Conservation (phyloP, 768 basidiomycete genomes). For the Boletus sp. region DNA sequence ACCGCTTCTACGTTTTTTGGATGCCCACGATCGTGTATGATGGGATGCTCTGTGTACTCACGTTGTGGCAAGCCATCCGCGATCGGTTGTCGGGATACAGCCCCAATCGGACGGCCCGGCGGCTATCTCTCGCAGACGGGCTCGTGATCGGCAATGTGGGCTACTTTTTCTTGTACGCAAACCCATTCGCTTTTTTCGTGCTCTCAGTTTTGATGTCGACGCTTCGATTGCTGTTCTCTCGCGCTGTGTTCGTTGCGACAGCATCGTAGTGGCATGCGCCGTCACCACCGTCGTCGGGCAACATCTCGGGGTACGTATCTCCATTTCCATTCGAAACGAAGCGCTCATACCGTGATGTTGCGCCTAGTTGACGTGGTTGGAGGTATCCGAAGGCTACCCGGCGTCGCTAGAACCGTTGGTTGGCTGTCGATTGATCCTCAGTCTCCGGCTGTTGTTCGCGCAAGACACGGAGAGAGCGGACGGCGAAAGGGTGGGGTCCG, state of each 20-base stretch:
- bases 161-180: constrained; percentile 18
- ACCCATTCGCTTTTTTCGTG: background rate
- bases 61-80: constrained; percentile 2
- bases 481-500: background rate
- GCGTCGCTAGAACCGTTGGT: constrained; percentile 1
- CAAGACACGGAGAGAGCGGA: background rate
- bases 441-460: constrained; percentile 1
- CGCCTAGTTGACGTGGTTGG: constrained; percentile 1
- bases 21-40: constrained; percentile 10
- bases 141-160: constrained; percentile 14
- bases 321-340: background rate
- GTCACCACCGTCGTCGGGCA: background rate
- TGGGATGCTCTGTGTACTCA: constrained; percentile 3
- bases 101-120: background rate
- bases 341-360: background rate
- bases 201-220: background rate
- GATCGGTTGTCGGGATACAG: background rate
- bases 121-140: constrained; percentile 1
- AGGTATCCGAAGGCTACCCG: constrained; percentile 4
- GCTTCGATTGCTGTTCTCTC: background rate
- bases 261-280: constrained; percentile 11
- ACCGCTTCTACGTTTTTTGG: constrained; percentile 4
- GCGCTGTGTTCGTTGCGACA: background rate
- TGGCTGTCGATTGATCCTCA: constrained; percentile 10
- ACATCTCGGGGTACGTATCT: constrained; percentile 1